These are phyloP conservation scores for Cladosporium austrohemisphaericum DNA, from an alignment of 2,329 filamentous ascomycete genomes.

Conservation along the genomic window DNA sequence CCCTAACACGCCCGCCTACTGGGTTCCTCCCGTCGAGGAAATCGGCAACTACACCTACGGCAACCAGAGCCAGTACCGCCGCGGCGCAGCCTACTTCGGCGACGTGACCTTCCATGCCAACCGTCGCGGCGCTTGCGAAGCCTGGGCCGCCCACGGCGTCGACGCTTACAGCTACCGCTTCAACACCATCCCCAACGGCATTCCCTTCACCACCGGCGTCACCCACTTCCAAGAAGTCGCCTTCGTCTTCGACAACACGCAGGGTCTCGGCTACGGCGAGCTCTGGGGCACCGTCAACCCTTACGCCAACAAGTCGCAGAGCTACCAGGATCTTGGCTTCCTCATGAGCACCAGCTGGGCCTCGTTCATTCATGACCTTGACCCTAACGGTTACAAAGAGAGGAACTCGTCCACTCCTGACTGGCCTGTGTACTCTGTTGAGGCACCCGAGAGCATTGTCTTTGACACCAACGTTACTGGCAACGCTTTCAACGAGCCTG, in stretches of 20 bases:
- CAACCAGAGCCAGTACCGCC: constrained; percentile 50
- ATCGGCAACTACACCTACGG: constrained; percentile 37
- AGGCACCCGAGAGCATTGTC: constrained; percentile 40
- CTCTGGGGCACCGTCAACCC: constrained; percentile 32
- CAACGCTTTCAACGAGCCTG: constrained; percentile 36
- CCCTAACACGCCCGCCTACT: constrained; percentile 49
- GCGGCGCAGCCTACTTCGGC: constrained; percentile 52
- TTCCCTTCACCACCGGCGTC: constrained; percentile 42
- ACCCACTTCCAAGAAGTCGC: constrained; percentile 54
- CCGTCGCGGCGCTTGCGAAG: constrained; percentile 51
- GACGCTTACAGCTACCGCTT: constrained; percentile 61
- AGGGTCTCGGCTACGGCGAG: constrained; percentile 40
- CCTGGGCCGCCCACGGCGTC: constrained; percentile 47
- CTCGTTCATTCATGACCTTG: constrained; percentile 40
- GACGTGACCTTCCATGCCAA: constrained; percentile 59
- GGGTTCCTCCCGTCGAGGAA: constrained; percentile 42
- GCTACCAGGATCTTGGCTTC: constrained; percentile 38
- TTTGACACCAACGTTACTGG: constrained; percentile 44
- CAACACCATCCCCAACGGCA: constrained; percentile 51
- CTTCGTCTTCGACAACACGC: constrained; percentile 46
- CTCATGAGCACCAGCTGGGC: constrained; percentile 46
- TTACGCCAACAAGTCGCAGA: constrained; percentile 34
- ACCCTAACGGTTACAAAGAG: constrained; percentile 36
- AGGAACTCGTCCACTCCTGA: constrained; percentile 19
- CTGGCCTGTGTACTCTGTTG: constrained; percentile 41